Evolutionary conservation across 345 rosid genomes (phyloP), one percentile per base, ranked within the genome.

Genomic region (Hibiscus mutabilis): DNA sequence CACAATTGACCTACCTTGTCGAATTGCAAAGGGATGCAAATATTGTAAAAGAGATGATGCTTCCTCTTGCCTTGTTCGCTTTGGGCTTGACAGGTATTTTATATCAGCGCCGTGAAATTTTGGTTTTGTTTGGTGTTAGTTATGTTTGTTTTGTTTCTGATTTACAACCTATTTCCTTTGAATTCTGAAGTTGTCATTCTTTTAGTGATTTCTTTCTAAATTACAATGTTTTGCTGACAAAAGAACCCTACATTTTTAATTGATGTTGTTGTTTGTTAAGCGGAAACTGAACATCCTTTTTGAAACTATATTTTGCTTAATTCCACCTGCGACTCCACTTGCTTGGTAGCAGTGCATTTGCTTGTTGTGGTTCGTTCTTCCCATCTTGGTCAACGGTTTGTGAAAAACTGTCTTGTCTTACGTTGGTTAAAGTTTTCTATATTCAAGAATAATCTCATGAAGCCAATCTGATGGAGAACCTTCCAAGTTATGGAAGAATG

Each of bases 21-120:
- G 99, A 66, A 91, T 92, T 81, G 99, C 95, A 15, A 96, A 86
- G 76, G 98, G 99, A 56, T 96, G 99, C 86, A 96, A 83, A 77
- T 89, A 92, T 83, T 96, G 98, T 75, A 87, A 78, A 68, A 84
- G 89, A 74, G 86, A 85, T 62, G 88, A 96, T 84, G 98, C 97
- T 74, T 80, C 99, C 60, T 96, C 99, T 11, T 92, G 99, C 81
- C 98, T 96, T 77, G 95, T 96, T 82, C 90, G 93, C 60, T 92
- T 91, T 83, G 96, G 95, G 76, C 84, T 87, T 80, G 96, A 96
- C 82, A 89, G 96, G 98, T 92, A 25, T 53, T 24, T 25, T 58
- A 13, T 58, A 5, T 58, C 18, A 58, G 61, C 61, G 24, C 8
- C 16, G 3, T 58, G 33, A 14, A 12, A 29, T 27, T 67, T 67